Percentiles rank a stretch among this genome's conserved stretches.
Evolutionary conservation across 352 stramenopile genomes (phyloP).

Genomic region (Globisporangium nunn): DNA sequence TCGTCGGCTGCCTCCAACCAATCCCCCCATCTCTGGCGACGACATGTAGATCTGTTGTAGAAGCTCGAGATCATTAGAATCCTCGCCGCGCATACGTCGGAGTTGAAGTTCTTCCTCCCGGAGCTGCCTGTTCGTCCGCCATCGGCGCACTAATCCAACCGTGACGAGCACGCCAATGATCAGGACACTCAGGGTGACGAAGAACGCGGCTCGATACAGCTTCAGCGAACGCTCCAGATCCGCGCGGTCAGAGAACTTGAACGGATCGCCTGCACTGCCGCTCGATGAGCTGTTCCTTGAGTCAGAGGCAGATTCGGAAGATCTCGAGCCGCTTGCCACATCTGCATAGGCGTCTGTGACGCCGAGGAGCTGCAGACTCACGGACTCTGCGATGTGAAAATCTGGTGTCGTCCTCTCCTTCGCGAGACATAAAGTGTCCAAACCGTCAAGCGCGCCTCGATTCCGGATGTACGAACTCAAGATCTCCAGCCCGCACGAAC

Average conservation of each 20-base stretch:
- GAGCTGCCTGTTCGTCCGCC: constrained; percentile 14
- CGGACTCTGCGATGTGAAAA: constrained; percentile 2
- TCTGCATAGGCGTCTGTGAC: neutral
- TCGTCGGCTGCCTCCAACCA: neutral
- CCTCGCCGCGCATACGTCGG: constrained; percentile 31
- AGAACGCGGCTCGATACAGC: constrained; percentile 26
- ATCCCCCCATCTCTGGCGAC: constrained; percentile 12
- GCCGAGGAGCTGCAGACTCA: constrained; percentile 4
- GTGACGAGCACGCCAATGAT: constrained; percentile 6
- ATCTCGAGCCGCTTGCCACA: neutral
- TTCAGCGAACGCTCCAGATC: constrained; percentile 16
- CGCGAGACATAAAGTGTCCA: constrained; percentile 2
- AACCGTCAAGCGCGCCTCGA: neutral
- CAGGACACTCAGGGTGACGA: constrained; percentile 19
- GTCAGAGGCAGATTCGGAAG: neutral
- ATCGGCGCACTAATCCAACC: constrained; percentile 6
- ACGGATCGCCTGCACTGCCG: neutral
- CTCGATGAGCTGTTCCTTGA: neutral
- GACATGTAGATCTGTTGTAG: constrained; percentile 36
- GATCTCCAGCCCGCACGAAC: constrained; percentile 4
- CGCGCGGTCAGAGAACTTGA: constrained; percentile 5
- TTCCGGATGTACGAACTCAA: constrained; percentile 3
- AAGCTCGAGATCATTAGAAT: constrained; percentile 31
- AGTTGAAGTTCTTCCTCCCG: constrained; percentile 26
- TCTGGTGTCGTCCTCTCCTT: neutral